Base-by-base conservation (phyloP, 2,329 filamentous ascomycete species). In the Fusarium nodosum region DNA sequence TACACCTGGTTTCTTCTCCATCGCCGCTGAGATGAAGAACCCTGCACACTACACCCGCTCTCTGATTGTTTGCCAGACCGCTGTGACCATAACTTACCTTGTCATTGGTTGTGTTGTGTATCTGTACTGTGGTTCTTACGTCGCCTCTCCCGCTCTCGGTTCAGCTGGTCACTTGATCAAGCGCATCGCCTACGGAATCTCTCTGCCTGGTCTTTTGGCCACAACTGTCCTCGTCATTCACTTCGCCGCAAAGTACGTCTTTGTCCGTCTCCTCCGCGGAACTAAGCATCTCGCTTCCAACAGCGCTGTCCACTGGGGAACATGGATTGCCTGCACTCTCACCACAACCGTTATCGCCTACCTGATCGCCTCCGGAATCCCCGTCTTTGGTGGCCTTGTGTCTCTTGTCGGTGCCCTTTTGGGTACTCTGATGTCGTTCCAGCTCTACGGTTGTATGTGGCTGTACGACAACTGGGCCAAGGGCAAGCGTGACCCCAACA, bases 101-200 rank as follows among this genome's bases (percentile, higher is more conserved):
- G 59, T 75, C 13, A 77, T 82, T n/a, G 75, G 75, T 8, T 66
- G 76, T 3, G 80, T 84, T 0, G 79, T 85, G 4, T 85, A 85
- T 73, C 78, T 80, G 33, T 84, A 76, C 71, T 83, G 81, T 63
- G 83, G 83, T 0, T 81, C 80, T 0, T 84, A 80, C 59, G 81
- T 85, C 6, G 80, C 82, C 0, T 83, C 82, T 0, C 83, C 83
- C 0, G 82, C 83, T 13, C 78, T 85, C 12, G 83, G 82, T 3
- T 83, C 81, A 13, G 83, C 82, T 1, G 83, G 83, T 5, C 31
- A 55, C 1, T 58, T 73, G 1, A 75, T 83, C 60, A 84, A 84
- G 76, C 83, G 80, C 62, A 72, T 84, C 13, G 77, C 75, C 50
- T 85, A 85, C 53, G 83, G 81, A 3, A 59, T 78, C 1, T 76